Conservation (phyloP, 768 basidiomycete genomes). For the Termitomyces sp. region DNA sequence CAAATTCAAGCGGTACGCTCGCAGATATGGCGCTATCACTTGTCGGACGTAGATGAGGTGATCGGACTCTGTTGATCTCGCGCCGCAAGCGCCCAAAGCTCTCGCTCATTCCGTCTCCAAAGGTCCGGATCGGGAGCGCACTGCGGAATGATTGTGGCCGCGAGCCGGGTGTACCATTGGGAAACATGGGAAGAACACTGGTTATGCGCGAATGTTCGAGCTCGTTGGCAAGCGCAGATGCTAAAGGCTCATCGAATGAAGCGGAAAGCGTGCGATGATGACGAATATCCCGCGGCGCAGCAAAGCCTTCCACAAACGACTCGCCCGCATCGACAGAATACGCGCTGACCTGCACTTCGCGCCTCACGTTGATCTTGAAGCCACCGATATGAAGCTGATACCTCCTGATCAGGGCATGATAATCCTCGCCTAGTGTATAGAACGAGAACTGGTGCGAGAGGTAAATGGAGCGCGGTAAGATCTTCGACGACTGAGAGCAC, state of each 20-base stretch:
- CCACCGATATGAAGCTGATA: constrained; percentile 55
- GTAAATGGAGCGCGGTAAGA: constrained; percentile 75
- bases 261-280: constrained; percentile 31
- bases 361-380: constrained; percentile 62
- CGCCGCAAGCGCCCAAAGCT: constrained; percentile 53
- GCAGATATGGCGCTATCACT: constrained; percentile 21
- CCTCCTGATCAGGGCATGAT: constrained; percentile 69
- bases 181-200: constrained; percentile 70
- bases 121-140: constrained; percentile 52
- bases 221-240: constrained; percentile 61
- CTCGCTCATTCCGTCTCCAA: constrained; percentile 54
- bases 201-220: constrained; percentile 43
- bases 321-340: constrained; percentile 33
- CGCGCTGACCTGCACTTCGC: constrained; percentile 62
- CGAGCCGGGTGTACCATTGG: constrained; percentile 53
- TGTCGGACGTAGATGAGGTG: constrained; percentile 21
- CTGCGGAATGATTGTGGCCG: constrained; percentile 35
- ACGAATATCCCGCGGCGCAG: constrained; percentile 34
- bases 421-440: constrained; percentile 67
- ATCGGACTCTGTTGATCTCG: constrained; percentile 48
- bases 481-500: constrained; percentile 45
- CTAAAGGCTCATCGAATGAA: constrained; percentile 76
- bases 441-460: constrained; percentile 84
- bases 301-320: constrained; percentile 49
- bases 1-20: constrained; percentile 50